Conservation (phyloP, 2,329 filamentous ascomycete species). For the Aspergillus uvarum region DNA sequence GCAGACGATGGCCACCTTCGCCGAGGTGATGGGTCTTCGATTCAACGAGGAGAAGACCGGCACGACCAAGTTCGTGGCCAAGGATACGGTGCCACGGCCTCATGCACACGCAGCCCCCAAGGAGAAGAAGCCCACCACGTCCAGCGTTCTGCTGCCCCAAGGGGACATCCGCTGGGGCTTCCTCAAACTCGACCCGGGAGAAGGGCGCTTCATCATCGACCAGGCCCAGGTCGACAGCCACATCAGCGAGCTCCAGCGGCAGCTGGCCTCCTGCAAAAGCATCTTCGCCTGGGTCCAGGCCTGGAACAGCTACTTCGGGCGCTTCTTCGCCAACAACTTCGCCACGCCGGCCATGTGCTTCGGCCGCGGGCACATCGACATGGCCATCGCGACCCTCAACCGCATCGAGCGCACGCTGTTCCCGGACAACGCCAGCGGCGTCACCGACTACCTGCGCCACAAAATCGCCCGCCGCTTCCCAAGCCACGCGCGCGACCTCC, state of each 20-base stretch:
- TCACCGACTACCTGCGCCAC: slow-evolving; percentile 57
- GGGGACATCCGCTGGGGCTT: slow-evolving; percentile 62
- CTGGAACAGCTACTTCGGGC: slow-evolving; percentile 59
- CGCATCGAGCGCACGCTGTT: slow-evolving; percentile 56
- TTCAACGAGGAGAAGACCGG: slow-evolving; percentile 62
- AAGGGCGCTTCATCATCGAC: slow-evolving; percentile 61
- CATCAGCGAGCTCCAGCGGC: slow-evolving; percentile 58
- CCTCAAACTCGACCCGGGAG: slow-evolving; percentile 53
- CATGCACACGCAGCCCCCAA: too few species aligned
- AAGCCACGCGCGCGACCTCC: slow-evolving; percentile 42
- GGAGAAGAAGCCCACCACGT: slow-evolving; percentile 4
- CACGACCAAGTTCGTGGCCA: slow-evolving; percentile 44
- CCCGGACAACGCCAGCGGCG: slow-evolving; percentile 44
- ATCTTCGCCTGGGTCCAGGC: slow-evolving; percentile 61
- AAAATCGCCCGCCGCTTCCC: slow-evolving; percentile 54
- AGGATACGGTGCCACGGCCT: slow-evolving; percentile 1
- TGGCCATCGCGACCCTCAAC: slow-evolving; percentile 53
- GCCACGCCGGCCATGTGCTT: slow-evolving; percentile 57
- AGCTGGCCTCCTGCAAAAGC: slow-evolving; percentile 57
- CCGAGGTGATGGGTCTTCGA: slow-evolving; percentile 55
- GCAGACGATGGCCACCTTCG: slow-evolving; percentile 58
- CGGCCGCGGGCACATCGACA: slow-evolving; percentile 56
- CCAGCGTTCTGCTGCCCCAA: slow-evolving; percentile 42
- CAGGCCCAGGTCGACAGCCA: slow-evolving; percentile 59
- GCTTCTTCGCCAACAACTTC: slow-evolving; percentile 61